phyloP scores from a whole-genome alignment of 2,329 filamentous ascomycete species.

The Cadophora malorum region DNA sequence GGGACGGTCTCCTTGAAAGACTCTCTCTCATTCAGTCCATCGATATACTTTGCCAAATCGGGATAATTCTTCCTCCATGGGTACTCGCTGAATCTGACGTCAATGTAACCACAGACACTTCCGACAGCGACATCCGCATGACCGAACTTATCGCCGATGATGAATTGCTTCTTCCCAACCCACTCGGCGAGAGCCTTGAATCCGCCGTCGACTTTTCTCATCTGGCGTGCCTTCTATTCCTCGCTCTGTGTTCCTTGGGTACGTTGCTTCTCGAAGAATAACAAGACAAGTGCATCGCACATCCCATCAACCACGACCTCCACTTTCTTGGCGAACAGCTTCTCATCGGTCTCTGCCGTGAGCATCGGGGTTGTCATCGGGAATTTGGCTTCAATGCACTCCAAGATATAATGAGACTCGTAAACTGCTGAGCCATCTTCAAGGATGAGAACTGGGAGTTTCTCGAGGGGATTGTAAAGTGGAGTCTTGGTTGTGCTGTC shows the following conservation, averaged over 20 bases:
- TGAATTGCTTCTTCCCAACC: constrained; percentile 25
- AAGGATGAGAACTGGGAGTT: constrained; percentile 27
- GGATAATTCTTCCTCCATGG: constrained; percentile 27
- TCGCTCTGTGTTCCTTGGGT: constrained; percentile 15
- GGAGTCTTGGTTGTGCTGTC: constrained; percentile 23
- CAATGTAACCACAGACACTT: constrained; percentile 25
- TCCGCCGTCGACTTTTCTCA: constrained; percentile 28
- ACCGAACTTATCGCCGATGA: constrained; percentile 25
- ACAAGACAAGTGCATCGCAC: constrained; percentile 26
- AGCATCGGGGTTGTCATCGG: constrained; percentile 19
- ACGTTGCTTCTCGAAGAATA: constrained; percentile 27
- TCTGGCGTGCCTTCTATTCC: constrained; percentile 28
- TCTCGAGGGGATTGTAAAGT: constrained; percentile 25
- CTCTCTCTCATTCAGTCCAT: constrained; percentile 23
- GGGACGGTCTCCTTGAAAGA: constrained; percentile 26
- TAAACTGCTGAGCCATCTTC: constrained; percentile 26
- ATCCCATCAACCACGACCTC: constrained; percentile 29
- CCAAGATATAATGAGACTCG: constrained; percentile 26
- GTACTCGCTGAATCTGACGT: constrained; percentile 27
- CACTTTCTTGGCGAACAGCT: constrained; percentile 28
- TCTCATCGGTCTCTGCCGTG: constrained; percentile 26
- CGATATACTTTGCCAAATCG: constrained; percentile 22
- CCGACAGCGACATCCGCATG: constrained; percentile 28
- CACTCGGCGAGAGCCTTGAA: constrained; percentile 29
- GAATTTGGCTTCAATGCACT: constrained; percentile 28